Percentiles rank a stretch among this genome's conserved stretches.
These are phyloP conservation scores for Diaporthe sp. DNA, from an alignment of 2,329 filamentous ascomycete species.

Conservation along the genomic window DNA sequence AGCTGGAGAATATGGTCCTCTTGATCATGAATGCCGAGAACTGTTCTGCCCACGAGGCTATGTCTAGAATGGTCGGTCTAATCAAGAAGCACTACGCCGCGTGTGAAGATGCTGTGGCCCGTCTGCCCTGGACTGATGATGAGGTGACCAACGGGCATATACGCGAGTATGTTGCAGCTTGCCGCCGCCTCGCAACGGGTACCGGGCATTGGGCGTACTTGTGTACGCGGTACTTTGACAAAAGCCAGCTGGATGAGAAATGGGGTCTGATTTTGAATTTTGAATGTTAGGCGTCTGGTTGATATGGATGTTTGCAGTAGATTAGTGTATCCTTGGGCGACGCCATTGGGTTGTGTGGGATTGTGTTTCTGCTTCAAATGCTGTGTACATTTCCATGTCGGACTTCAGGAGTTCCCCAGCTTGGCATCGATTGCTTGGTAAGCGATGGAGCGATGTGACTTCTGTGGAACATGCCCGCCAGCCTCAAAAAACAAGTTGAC, in stretches of 20 bases:
- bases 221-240: slow-evolving; percentile 12
- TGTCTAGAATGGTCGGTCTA: background rate
- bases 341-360: background rate
- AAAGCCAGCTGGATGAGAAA: slow-evolving; percentile 12
- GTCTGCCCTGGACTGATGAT: slow-evolving; percentile 12
- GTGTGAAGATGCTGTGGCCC: slow-evolving; percentile 8
- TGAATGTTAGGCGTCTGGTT: background rate
- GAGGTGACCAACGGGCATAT: slow-evolving; percentile 1
- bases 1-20: slow-evolving; percentile 4
- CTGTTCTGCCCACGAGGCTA: background rate
- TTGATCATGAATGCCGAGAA: slow-evolving; percentile 9
- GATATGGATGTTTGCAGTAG: too few species aligned
- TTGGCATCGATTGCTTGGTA: background rate
- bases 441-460: background rate
- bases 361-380: background rate
- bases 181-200: background rate
- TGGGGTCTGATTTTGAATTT: background rate
- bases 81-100: slow-evolving; percentile 6
- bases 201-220: slow-evolving; percentile 13
- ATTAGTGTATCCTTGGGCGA: too few species aligned
- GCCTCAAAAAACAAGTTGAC: background rate
- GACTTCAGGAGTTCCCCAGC: background rate
- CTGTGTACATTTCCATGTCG: background rate
- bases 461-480: background rate
- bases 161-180: background rate